Evolutionary conservation across 305 asterid genomes (phyloP).

Genomic region (Euphrasia arctica): DNA sequence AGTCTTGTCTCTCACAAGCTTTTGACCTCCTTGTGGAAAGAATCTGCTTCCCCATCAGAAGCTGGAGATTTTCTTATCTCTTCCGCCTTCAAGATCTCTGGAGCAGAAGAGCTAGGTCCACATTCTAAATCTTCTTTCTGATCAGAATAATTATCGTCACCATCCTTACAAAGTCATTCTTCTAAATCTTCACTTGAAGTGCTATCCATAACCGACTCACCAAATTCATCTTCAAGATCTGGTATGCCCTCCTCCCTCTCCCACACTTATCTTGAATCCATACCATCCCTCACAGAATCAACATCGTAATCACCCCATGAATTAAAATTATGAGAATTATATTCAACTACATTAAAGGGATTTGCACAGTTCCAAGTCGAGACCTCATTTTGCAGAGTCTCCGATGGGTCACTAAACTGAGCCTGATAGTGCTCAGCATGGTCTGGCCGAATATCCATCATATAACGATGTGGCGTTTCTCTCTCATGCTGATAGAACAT

Average conservation of each 20-base stretch:
- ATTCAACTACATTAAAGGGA: constrained; percentile 10
- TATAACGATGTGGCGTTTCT: background rate
- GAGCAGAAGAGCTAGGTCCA: background rate
- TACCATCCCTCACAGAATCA: background rate
- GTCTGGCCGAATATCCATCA: constrained; percentile 7
- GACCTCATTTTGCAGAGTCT: constrained; percentile 5
- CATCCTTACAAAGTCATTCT: constrained; percentile 6
- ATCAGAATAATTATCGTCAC: background rate
- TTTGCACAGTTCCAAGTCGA: constrained; percentile 2
- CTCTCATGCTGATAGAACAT: constrained; percentile 8
- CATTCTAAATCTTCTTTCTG: background rate
- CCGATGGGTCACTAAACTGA: background rate
- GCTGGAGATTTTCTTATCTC: background rate
- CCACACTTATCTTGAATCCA: constrained; percentile 19
- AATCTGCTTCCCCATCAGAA: constrained; percentile 5
- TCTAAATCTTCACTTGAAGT: constrained; percentile 10
- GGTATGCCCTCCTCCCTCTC: constrained; percentile 25
- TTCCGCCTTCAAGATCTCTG: constrained; percentile 6
- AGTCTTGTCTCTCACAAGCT: background rate
- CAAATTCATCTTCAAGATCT: constrained; percentile 21
- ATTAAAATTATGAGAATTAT: constrained; percentile 5
- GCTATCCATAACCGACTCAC: constrained; percentile 4
- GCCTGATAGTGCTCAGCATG: constrained; percentile 14
- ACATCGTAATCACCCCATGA: constrained; percentile 10
- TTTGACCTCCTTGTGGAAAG: constrained; percentile 13